Base-by-base conservation (phyloP, 805 yeast genomes). In the Pichia membranifaciens region DNA sequence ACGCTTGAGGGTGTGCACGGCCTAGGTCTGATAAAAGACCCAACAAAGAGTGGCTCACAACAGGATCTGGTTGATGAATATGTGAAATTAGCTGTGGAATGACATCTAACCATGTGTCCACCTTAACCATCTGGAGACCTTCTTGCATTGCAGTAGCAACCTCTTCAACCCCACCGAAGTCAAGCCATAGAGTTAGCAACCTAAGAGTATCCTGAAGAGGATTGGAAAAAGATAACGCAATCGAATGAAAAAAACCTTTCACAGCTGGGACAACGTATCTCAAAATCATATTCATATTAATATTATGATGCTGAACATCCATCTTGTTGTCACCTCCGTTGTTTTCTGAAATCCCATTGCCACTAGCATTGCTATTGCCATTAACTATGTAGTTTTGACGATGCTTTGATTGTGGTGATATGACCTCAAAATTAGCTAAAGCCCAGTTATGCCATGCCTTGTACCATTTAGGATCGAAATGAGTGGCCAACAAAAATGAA, bases 401-500 rank as follows among this genome's bases (percentile, higher is more conserved):
- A 45, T 57, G 57, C 25, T 59, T 63, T 0, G 69, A 55, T 39
- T 66, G 65, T 23, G 84, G 72, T 0, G 96, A 84, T 18, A 91
- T 84, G 1, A 91, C 98, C 61, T 93, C 97, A 62, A 90, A 93
- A 65, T 95, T 93, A 0, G 98, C 97, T 60, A 95, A 72, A 0
- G 99, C 99, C 99, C 99, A 93, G 60, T 89, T 91, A 63, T 93
- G 99, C 99, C 99, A 95, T 16, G 98, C 99, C 61, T 95, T 93
- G 60, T 93, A 93, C 96, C 99, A 93, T 21, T 78, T 76, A 32
- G 78, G 74, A 62, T 93, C 97, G 65, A 93, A 91, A 62, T 90
- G 96, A 0, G 99, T 91, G 0, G 99, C 98, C 53, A 93, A 72
- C 47, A 93, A 69, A 62, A 87, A 93, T 0, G 97, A 89, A 12